Conservation (phyloP, 148 eudicot species). For the Silene latifolia region DNA sequence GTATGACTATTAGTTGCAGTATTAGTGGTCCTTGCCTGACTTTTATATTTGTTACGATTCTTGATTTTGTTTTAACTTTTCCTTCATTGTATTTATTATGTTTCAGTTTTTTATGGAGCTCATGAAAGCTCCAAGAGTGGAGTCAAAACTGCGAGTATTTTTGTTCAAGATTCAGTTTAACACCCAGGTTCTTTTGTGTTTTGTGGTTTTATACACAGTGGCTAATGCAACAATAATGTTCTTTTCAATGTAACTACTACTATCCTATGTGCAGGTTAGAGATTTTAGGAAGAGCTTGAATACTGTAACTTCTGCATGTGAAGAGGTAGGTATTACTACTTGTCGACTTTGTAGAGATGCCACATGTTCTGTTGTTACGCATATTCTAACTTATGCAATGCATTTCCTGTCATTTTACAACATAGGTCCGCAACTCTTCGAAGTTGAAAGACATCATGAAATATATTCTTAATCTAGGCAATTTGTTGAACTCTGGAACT, state of each 20-base stretch:
- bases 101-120: constrained; percentile 89
- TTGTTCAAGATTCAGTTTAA: constrained; percentile 93
- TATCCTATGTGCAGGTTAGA: constrained; percentile 46
- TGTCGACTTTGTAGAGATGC: constrained; percentile 11
- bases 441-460: constrained; percentile 87
- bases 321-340: constrained; percentile 47
- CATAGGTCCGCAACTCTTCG: constrained; percentile 68
- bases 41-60: not conserved
- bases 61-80: constrained; percentile 13
- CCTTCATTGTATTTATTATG: constrained; percentile 20
- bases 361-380: constrained; percentile 16
- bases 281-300: constrained; percentile 75
- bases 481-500: constrained; percentile 84
- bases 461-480: constrained; percentile 71
- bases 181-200: constrained; percentile 57
- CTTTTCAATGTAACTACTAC: not conserved
- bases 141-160: constrained; percentile 86
- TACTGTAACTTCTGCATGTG: constrained; percentile 77
- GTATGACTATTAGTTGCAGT: not conserved
- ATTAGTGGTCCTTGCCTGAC: no score
- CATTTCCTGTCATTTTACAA: constrained; percentile 17
- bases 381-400: constrained; percentile 18
- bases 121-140: constrained; percentile 96
- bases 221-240: not conserved
- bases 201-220: not conserved